Evolutionary conservation across 1,284 basidiomycete species (phyloP), one percentile per base, ranked within the genome.

Genomic region (Tilletia walkeri): DNA sequence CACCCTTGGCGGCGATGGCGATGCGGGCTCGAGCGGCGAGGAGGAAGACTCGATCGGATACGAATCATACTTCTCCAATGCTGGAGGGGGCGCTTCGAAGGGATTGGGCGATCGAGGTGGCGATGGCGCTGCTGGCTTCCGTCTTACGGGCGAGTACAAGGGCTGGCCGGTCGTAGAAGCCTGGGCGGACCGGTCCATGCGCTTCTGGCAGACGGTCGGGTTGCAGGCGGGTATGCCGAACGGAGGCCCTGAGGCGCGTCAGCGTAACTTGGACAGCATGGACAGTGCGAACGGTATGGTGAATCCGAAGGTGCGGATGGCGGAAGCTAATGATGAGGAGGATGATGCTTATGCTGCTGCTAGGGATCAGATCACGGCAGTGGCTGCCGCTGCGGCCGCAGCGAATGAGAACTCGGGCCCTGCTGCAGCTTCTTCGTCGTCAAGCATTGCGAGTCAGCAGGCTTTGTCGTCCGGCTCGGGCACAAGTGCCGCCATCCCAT

Each of bases 121-220:
- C n/a, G 79, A 78, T 59, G 78, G 78, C 3, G 66, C 68, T 3
- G 78, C 77, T 5, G 78, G 72, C 14, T 83, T 83, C 74, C 69
- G 73, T 20, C 72, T 83, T 4, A 69, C 69, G 4, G 82, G 81
- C 53, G 77, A 80, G 49, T 81, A 82, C 75, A 75, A 75, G 65
- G 78, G 77, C 20, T 82, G 82, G 81, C 82, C 82, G 18, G 75
- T 80, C 12, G 69, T 83, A 30, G 82, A 83, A 56, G 78, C 80
- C 36, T 82, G 78, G 80, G 78, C 80, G n/a, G 82, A 83, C 67
- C 76, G 78, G 16, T 78, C 78, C 16, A 72, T 78, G 39, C 76
- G 76, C 9, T 66, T 73, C 38, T 83, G 82, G 82, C 78, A 77
- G 54, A 73, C 75, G 30, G 76, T 77, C n/a, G 81, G 80, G 0